These are phyloP conservation scores for Penicillium silybi DNA, from an alignment of 495 filamentous ascomycete genomes.

Conservation along the genomic window DNA sequence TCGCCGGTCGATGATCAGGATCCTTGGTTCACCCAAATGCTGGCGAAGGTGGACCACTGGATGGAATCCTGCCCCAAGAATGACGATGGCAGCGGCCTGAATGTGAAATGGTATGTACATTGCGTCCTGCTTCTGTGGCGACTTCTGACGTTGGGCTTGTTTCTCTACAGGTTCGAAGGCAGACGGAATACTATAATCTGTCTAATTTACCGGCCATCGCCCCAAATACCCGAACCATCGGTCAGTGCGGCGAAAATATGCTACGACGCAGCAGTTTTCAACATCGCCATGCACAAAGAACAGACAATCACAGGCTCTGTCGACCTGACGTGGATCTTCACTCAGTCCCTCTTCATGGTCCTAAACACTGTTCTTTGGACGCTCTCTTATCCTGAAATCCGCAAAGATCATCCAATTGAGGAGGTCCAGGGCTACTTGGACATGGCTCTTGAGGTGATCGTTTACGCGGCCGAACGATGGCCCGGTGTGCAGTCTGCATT, in stretches of 20 bases:
- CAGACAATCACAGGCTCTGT: slow-evolving; percentile 70
- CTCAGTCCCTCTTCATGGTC: slow-evolving; percentile 79
- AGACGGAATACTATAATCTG: slow-evolving; percentile 81
- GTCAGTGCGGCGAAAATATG: slow-evolving; percentile 68
- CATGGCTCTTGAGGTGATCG: slow-evolving; percentile 68
- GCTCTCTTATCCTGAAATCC: slow-evolving; percentile 78
- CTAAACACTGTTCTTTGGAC: slow-evolving; percentile 87
- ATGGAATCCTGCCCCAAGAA: slow-evolving; percentile 54
- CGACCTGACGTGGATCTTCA: slow-evolving; percentile 89
- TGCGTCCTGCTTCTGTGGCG: neutral
- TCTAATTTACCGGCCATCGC: slow-evolving; percentile 79
- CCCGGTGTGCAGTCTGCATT: slow-evolving; percentile 82
- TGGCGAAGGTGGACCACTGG: slow-evolving; percentile 74
- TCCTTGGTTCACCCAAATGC: slow-evolving; percentile 82
- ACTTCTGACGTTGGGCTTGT: neutral
- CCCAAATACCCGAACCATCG: slow-evolving; percentile 82
- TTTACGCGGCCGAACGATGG: slow-evolving; percentile 75
- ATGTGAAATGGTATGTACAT: slow-evolving; percentile 53
- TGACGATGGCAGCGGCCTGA: slow-evolving; percentile 61
- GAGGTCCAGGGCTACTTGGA: slow-evolving; percentile 69
- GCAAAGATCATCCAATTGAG: slow-evolving; percentile 60
- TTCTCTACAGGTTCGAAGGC: slow-evolving; percentile 60
- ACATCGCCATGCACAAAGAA: slow-evolving; percentile 70
- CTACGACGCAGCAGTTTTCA: slow-evolving; percentile 74
- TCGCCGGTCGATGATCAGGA: slow-evolving; percentile 70